Conservation (phyloP, 768 basidiomycete species). For the Leccinum longicurvipes region DNA sequence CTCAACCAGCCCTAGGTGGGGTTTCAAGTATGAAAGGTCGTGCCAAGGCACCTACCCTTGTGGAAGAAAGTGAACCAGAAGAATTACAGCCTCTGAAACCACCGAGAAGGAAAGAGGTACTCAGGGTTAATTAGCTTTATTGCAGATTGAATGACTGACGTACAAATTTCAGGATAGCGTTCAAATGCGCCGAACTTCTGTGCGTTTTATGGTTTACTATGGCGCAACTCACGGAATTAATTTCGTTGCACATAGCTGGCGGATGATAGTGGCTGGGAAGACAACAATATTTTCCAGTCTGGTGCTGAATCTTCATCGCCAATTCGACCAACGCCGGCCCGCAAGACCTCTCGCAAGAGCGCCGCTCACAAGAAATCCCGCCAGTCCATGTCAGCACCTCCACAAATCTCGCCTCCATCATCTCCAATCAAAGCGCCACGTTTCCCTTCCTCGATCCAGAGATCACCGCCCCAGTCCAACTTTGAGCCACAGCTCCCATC, state of each 20-base stretch:
- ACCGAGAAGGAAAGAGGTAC: constrained; percentile 55
- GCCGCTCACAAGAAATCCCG: constrained; percentile 48
- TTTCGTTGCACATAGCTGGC: constrained; percentile 23
- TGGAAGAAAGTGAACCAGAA: constrained; percentile 77
- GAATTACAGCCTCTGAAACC: constrained; percentile 58
- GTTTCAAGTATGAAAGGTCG: constrained; percentile 37
- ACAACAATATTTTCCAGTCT: constrained; percentile 87
- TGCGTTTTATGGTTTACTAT: constrained; percentile 31
- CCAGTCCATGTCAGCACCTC: constrained; percentile 71
- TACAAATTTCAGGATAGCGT: constrained; percentile 44
- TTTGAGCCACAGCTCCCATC: constrained; percentile 54
- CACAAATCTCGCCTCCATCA: constrained; percentile 45
- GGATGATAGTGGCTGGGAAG: constrained; percentile 86
- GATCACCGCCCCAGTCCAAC: constrained; percentile 50
- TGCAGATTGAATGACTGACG: not conserved
- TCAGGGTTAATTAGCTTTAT: constrained; percentile 9
- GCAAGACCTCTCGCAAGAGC: constrained; percentile 42
- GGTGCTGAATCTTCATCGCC: constrained; percentile 89
- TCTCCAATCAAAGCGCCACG: constrained; percentile 35
- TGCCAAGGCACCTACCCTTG: constrained; percentile 42
- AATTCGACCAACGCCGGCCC: constrained; percentile 54
- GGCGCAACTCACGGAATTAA: constrained; percentile 5
- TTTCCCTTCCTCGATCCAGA: constrained; percentile 22
- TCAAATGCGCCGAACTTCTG: constrained; percentile 56
- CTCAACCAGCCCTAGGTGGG: constrained; percentile 64